These are phyloP conservation scores for Globisporangium yorkense DNA, from an alignment of 352 stramenopile genomes.

Conservation along the genomic window DNA sequence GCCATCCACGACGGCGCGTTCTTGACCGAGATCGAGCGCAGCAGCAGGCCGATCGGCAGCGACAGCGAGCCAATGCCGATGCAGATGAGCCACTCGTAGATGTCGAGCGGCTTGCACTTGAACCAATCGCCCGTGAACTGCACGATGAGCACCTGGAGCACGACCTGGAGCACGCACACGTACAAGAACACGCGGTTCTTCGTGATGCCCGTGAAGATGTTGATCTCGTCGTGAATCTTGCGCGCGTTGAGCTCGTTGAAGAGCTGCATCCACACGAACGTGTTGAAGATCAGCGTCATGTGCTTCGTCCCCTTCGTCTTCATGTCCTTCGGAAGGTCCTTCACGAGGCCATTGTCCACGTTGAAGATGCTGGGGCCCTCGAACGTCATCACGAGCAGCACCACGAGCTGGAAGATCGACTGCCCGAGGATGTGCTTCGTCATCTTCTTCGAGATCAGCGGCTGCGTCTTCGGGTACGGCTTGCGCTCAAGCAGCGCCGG, in stretches of 20 bases:
- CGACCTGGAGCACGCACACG: slow-evolving; percentile 87
- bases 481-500: slow-evolving; percentile 87
- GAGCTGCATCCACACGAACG: slow-evolving; percentile 97
- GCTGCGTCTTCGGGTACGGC: slow-evolving; percentile 90
- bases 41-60: slow-evolving; percentile 40
- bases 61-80: slow-evolving; percentile 46
- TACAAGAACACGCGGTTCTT: slow-evolving; percentile 91
- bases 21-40: slow-evolving; percentile 49
- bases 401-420: slow-evolving; percentile 84
- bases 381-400: slow-evolving; percentile 90
- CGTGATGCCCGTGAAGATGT: slow-evolving; percentile 91
- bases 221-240: slow-evolving; percentile 86
- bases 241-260: slow-evolving; percentile 86
- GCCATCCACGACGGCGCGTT: slow-evolving; percentile 59
- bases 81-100: slow-evolving; percentile 49
- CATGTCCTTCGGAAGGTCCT: slow-evolving; percentile 22
- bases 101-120: slow-evolving; percentile 39
- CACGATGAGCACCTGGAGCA: slow-evolving; percentile 94
- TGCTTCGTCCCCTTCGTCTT: slow-evolving; percentile 75
- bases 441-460: slow-evolving; percentile 93
- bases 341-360: slow-evolving; percentile 38
- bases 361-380: slow-evolving; percentile 48
- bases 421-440: slow-evolving; percentile 95
- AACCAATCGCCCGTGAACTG: slow-evolving; percentile 86
- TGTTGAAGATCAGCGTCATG: slow-evolving; percentile 97